Percentiles rank a stretch among this genome's conserved stretches.
Conservation (phyloP, 116 monocot genomes). For the Papilionanthe hybrid region DNA sequence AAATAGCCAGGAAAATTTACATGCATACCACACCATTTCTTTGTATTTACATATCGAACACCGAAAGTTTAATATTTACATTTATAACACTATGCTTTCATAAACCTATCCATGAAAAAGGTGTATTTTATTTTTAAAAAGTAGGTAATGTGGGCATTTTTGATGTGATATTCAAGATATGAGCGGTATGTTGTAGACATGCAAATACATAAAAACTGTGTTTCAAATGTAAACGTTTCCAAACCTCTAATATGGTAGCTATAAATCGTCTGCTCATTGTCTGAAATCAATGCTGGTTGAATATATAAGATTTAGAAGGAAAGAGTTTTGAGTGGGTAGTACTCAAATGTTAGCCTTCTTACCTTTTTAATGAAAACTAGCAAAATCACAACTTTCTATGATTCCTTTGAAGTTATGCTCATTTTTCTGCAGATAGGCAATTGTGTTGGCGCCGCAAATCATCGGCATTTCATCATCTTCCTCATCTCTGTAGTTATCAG, state of each 20-base stretch:
- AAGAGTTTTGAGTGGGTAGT: neutral
- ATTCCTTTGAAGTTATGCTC: neutral
- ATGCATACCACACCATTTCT: too few relatives aligned
- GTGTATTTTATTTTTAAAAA: too few relatives aligned
- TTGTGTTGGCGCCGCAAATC: slow-evolving; percentile 90
- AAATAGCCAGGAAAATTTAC: too few relatives aligned
- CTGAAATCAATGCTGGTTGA: neutral
- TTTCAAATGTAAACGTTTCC: too few relatives aligned
- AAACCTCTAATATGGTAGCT: neutral
- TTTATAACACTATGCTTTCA: too few relatives aligned
- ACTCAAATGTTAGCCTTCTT: neutral
- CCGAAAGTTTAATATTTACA: too few relatives aligned
- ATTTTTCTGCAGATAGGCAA: slow-evolving; percentile 74
- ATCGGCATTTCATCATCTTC: slow-evolving; percentile 60
- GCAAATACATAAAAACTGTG: too few relatives aligned
- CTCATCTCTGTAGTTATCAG: slow-evolving; percentile 65
- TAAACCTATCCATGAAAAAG: too few relatives aligned
- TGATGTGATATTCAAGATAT: too few relatives aligned
- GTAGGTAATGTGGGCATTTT: too few relatives aligned
- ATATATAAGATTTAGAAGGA: neutral
- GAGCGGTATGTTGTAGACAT: too few relatives aligned
- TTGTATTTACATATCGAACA: too few relatives aligned
- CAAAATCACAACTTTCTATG: neutral
- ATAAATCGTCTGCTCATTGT: neutral
- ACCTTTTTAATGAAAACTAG: neutral